Evolutionary conservation across 441 rosid genomes (phyloP).

Genomic region (Erysimum cheiri): DNA sequence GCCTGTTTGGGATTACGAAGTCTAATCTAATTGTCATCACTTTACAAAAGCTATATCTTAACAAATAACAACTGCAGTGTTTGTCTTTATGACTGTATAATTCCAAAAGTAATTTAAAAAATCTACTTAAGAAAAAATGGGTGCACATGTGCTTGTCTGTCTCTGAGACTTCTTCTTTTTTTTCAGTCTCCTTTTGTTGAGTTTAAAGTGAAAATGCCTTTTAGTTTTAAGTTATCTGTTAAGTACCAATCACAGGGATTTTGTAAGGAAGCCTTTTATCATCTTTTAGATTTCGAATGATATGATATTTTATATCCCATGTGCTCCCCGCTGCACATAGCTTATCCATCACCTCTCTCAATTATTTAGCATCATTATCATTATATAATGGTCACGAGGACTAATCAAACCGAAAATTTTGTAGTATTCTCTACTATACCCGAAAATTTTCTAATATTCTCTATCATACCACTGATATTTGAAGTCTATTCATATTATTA

Average conservation of each 20-base stretch:
- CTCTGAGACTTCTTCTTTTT: conserved; percentile 13
- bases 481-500: too few species aligned
- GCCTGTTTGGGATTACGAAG: not conserved
- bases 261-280: conserved; percentile 38
- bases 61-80: conserved; percentile 1
- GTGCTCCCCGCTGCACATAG: conserved; percentile 34
- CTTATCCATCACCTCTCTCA: conserved; percentile 36
- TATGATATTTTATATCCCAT: conserved; percentile 38
- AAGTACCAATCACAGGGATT: conserved; percentile 43
- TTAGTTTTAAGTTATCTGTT: conserved; percentile 35
- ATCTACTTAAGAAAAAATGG: conserved; percentile 2
- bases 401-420: not conserved
- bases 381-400: conserved; percentile 23
- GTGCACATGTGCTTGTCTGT: conserved; percentile 42
- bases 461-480: too few species aligned
- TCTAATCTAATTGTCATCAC: not conserved
- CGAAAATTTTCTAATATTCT: too few species aligned
- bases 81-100: conserved; percentile 3
- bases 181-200: not conserved
- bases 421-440: not conserved
- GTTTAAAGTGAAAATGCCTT: conserved; percentile 36
- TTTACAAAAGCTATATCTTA: not conserved
- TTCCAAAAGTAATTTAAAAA: conserved; percentile 5
- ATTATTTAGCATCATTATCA: conserved; percentile 27
- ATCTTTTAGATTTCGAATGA: conserved; percentile 31